Evolutionary conservation across 257 asterid genomes (phyloP).

Genomic region (Mentha longifolia): DNA sequence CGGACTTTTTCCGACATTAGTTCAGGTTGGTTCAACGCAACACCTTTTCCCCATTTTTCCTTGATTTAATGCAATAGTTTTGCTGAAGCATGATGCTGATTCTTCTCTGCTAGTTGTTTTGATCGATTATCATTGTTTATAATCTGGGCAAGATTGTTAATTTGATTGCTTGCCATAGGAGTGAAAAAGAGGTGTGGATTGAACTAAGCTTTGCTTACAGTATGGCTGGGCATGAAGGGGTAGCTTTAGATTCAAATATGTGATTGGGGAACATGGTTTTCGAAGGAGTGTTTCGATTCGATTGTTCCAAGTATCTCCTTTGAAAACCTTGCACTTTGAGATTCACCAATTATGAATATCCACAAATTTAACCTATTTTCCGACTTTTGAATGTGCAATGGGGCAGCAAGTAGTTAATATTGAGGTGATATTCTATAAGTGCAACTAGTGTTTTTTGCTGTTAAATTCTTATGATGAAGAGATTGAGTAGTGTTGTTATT

Average conservation of each 20-base stretch:
- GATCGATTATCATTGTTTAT: neutral
- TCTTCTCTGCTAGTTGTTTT: neutral
- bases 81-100: neutral
- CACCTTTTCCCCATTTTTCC: neutral
- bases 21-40: constrained; percentile 44
- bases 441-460: neutral
- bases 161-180: constrained; percentile 12
- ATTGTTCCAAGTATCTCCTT: constrained; percentile 87
- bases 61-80: constrained; percentile 3
- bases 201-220: constrained; percentile 39
- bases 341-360: constrained; percentile 54
- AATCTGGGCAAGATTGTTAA: constrained; percentile 29
- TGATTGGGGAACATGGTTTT: constrained; percentile 69
- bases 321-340: constrained; percentile 59
- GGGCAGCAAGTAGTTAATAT: constrained; percentile 75
- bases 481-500: constrained; percentile 28
- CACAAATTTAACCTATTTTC: too few species aligned
- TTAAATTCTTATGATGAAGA: constrained; percentile 22
- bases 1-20: constrained; percentile 31
- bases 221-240: too few species aligned
- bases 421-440: constrained; percentile 48
- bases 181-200: constrained; percentile 34
- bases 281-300: constrained; percentile 87
- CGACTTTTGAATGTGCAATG: constrained; percentile 57
- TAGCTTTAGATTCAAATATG: constrained; percentile 32